These are phyloP conservation scores for Dothistroma septosporum DNA, from an alignment of 2,329 filamentous ascomycete species.

Conservation along the genomic window DNA sequence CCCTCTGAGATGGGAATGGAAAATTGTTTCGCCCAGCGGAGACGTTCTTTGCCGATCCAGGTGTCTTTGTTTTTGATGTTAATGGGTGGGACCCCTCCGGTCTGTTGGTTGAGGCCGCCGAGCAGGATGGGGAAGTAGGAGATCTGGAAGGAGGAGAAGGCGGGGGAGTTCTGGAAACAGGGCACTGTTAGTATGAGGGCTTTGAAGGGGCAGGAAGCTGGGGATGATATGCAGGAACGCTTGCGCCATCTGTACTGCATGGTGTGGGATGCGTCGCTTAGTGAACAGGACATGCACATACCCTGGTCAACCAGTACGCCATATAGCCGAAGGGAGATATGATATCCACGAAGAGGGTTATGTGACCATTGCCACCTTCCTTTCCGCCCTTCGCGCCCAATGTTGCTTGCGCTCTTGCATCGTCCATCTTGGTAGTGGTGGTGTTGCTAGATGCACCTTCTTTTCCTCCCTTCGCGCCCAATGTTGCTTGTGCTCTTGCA, in stretches of 20 bases:
- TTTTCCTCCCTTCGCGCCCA: conserved; percentile 1
- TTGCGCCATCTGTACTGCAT: neutral
- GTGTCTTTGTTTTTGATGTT: conserved; percentile 58
- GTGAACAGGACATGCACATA: conserved; percentile 33
- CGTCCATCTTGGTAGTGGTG: neutral
- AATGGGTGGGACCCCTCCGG: conserved; percentile 53
- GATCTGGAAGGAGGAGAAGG: conserved; percentile 53
- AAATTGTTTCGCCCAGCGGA: conserved; percentile 52
- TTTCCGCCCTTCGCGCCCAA: conserved; percentile 2
- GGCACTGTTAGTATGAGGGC: neutral
- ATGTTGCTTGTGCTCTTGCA: conserved; percentile 2
- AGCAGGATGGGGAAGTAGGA: conserved; percentile 58
- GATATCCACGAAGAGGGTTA: conserved; percentile 57
- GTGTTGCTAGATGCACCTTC: neutral
- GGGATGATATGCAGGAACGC: neutral
- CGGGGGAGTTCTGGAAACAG: conserved; percentile 49
- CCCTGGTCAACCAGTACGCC: conserved; percentile 54
- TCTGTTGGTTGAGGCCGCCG: conserved; percentile 56
- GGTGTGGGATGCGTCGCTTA: neutral
- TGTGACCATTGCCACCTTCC: conserved; percentile 31
- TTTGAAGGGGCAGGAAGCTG: neutral
- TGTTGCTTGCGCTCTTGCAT: conserved; percentile 2
- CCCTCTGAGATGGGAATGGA: conserved; percentile 49
- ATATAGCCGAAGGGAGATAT: conserved; percentile 59
- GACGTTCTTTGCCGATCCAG: conserved; percentile 53